Conservation (phyloP, 1,284 basidiomycete genomes). For the Austropuccinia psidii region DNA sequence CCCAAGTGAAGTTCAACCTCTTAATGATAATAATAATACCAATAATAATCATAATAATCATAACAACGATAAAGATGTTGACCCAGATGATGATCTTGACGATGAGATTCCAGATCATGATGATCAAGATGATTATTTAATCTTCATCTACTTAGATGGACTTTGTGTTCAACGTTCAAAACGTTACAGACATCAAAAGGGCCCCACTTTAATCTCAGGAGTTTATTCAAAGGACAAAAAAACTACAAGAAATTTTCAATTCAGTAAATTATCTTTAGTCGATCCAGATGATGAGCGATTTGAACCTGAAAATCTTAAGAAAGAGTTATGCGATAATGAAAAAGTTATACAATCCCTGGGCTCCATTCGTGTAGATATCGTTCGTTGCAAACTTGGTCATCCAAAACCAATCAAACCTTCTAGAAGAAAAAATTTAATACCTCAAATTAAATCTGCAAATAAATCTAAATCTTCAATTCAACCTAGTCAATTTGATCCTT, state of each 20-base stretch:
- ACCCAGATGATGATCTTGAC: no score
- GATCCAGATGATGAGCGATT: background rate
- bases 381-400: background rate
- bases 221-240: background rate
- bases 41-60: no score
- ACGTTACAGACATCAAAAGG: slow-evolving; percentile 6
- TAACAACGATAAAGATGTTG: no score
- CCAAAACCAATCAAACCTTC: background rate
- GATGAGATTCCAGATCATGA: no score
- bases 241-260: slow-evolving; percentile 5
- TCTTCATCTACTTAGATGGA: slow-evolving; percentile 18
- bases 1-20: background rate
- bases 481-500: no score
- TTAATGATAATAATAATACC: no score
- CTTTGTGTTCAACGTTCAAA: slow-evolving; percentile 18
- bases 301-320: background rate
- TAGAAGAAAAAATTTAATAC: background rate
- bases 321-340: slow-evolving; percentile 4
- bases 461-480: no score
- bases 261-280: background rate
- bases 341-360: slow-evolving; percentile 22
- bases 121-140: slow-evolving; percentile 14
- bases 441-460: no score
- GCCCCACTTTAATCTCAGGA: slow-evolving; percentile 13
- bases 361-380: slow-evolving; percentile 18